Base-by-base conservation (phyloP, 371 early-diverging fungal species). In the Mortierella sp. region DNA sequence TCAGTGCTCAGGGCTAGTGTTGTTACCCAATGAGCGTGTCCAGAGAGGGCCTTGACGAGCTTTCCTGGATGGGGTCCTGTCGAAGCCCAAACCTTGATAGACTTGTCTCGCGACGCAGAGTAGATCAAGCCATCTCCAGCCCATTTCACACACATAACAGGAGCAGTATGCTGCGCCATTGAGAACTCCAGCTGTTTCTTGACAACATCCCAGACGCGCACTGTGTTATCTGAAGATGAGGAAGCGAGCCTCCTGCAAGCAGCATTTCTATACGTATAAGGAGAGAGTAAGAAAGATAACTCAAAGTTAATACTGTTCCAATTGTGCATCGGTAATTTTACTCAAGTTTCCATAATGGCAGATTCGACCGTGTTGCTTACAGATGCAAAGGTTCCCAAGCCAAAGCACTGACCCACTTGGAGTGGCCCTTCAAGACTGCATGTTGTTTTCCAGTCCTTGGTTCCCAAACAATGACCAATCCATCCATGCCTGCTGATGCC, bases 21-120 rank as follows among this genome's bases (percentile, higher is more conserved):
- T 66, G 98, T 98, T 39, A 98, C 95, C 97, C 95, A 96, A 47
- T 97, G 98, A 24, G 95, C 97, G 84, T 98, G 98, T 35, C 99
- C 98, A 60, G 91, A 88, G 43, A 98, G 87, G 1, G 93, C 93
- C 70, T 94, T 94, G 55, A 96, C 90, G 11, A 97, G 88, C 55
- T 90, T 93, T 43, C 98, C 98, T 70, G 94, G 83, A 39, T 61
- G 54, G 28, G 63, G 55, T 32, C 64, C 90, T 10, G 72, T 83
- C 16, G 93, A 86, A 73, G 96, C 91, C 98, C 98, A 98, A 45
- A 97, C 94, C 83, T 96, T 96, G 83, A 98, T 97, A 49, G 95
- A 90, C 84, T 96, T 94, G 86, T 98, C 96, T 74, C 96, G 91
- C 58, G 96, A 95, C 43, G 93, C 95, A 43, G 98, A 92, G 86